Conservation (phyloP, 2,329 filamentous ascomycete genomes). For the Sordariomycetes sp. region DNA sequence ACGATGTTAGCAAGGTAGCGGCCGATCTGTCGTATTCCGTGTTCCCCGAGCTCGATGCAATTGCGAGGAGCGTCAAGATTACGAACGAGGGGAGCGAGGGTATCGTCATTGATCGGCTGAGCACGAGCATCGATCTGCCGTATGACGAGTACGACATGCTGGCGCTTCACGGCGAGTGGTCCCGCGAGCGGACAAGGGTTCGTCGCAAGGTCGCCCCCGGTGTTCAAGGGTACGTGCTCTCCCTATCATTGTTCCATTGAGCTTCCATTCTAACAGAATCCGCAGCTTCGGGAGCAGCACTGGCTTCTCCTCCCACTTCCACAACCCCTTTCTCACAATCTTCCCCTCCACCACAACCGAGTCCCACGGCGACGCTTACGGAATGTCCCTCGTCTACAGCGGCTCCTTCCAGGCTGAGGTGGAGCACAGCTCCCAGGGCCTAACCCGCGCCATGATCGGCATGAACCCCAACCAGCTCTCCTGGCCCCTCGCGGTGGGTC, state of each 20-base stretch:
- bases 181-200: slow-evolving; percentile 40
- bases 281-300: slow-evolving; percentile 43
- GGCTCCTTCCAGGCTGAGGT: slow-evolving; percentile 50
- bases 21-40: slow-evolving; percentile 50
- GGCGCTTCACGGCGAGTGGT: slow-evolving; percentile 50
- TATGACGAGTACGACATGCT: slow-evolving; percentile 49
- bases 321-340: slow-evolving; percentile 51
- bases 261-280: background rate
- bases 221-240: slow-evolving; percentile 29
- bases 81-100: slow-evolving; percentile 41
- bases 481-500: slow-evolving; percentile 39
- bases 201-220: slow-evolving; percentile 43
- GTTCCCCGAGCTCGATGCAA: slow-evolving; percentile 46
- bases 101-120: slow-evolving; percentile 42
- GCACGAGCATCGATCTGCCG: slow-evolving; percentile 47
- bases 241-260: background rate
- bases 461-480: slow-evolving; percentile 48
- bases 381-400: slow-evolving; percentile 51
- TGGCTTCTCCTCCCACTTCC: slow-evolving; percentile 49
- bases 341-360: slow-evolving; percentile 45
- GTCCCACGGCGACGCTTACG: slow-evolving; percentile 46
- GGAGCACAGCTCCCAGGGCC: slow-evolving; percentile 47
- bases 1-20: slow-evolving; percentile 42
- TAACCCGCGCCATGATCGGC: slow-evolving; percentile 45
- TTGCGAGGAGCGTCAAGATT: slow-evolving; percentile 47